A percentile compares a stretch with the other conserved stretches of the same genome.
Conservation (phyloP, 1,284 basidiomycete genomes). For the Ustilago bromivora region DNA sequence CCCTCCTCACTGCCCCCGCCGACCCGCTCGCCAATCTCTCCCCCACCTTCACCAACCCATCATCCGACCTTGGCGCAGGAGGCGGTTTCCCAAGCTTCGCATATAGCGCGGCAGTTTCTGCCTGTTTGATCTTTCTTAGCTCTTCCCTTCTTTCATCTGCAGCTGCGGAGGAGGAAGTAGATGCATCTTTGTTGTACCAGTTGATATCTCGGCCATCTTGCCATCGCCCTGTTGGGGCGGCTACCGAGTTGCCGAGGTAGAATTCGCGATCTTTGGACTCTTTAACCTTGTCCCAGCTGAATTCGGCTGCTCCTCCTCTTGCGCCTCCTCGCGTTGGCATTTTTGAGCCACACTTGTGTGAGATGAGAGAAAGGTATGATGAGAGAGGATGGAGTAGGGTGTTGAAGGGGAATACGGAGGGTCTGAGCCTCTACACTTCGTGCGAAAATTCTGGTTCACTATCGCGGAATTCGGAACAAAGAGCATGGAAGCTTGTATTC, state of each 20-base stretch:
- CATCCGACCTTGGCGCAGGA: conserved; percentile 6
- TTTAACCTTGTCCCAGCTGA: conserved; percentile 65
- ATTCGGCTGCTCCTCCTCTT: conserved; percentile 65
- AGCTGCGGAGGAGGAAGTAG: conserved; percentile 4
- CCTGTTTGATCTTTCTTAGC: conserved; percentile 58
- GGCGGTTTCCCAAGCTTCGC: conserved; percentile 46
- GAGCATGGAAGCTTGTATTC: background rate
- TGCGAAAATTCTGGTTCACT: conserved; percentile 10
- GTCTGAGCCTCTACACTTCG: conserved; percentile 19
- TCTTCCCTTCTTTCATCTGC: conserved; percentile 57
- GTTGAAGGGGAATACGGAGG: background rate
- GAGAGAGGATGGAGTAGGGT: background rate
- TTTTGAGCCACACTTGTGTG: background rate
- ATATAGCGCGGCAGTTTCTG: conserved; percentile 63
- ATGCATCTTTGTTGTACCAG: conserved; percentile 67
- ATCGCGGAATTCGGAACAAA: conserved; percentile 22
- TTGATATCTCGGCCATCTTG: conserved; percentile 66
- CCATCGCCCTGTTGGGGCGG: conserved; percentile 67
- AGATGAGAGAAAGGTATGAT: background rate
- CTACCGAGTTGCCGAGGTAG: conserved; percentile 67
- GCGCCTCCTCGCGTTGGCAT: conserved; percentile 57
- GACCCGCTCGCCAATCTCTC: conserved; percentile 42
- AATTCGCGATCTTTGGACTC: conserved; percentile 67
- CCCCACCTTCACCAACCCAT: conserved; percentile 20
- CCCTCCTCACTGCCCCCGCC: conserved; percentile 13